These are phyloP conservation scores for Yarrowia galli DNA, from an alignment of 1,139 yeast species.

Conservation along the genomic window DNA sequence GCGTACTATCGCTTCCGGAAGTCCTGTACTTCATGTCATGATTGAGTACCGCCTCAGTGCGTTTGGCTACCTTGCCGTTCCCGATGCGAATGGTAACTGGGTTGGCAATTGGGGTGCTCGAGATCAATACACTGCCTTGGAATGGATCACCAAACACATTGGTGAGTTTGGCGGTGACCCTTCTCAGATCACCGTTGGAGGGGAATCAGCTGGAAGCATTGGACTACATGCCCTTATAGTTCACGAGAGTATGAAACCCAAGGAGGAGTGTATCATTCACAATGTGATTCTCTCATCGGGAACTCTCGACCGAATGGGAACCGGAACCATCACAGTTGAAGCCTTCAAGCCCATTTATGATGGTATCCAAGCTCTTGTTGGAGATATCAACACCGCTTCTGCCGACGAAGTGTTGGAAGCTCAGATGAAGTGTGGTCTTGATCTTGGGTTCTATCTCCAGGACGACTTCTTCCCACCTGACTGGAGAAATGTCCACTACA, in stretches of 20 bases:
- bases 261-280: slow-evolving; percentile 11
- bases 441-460: slow-evolving; percentile 7
- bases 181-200: slow-evolving; percentile 16
- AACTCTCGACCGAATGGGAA: slow-evolving; percentile 12
- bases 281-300: slow-evolving; percentile 11
- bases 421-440: background rate
- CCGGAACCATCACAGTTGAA: background rate
- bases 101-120: slow-evolving; percentile 37
- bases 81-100: slow-evolving; percentile 9
- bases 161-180: slow-evolving; percentile 31
- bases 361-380: background rate
- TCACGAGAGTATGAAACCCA: slow-evolving; percentile 22
- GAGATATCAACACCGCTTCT: background rate
- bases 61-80: slow-evolving; percentile 17
- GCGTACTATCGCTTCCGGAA: background rate
- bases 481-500: slow-evolving; percentile 9
- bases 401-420: background rate
- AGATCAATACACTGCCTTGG: slow-evolving; percentile 22
- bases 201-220: slow-evolving; percentile 34
- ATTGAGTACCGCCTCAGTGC: slow-evolving; percentile 16
- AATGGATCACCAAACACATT: slow-evolving; percentile 27
- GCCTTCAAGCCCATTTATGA: background rate
- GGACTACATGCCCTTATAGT: slow-evolving; percentile 24
- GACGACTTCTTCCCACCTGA: slow-evolving; percentile 21
- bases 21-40: slow-evolving; percentile 1